Evolutionary conservation across 306 rosid species (phyloP).

Genomic region (Vigna nakashimae): DNA sequence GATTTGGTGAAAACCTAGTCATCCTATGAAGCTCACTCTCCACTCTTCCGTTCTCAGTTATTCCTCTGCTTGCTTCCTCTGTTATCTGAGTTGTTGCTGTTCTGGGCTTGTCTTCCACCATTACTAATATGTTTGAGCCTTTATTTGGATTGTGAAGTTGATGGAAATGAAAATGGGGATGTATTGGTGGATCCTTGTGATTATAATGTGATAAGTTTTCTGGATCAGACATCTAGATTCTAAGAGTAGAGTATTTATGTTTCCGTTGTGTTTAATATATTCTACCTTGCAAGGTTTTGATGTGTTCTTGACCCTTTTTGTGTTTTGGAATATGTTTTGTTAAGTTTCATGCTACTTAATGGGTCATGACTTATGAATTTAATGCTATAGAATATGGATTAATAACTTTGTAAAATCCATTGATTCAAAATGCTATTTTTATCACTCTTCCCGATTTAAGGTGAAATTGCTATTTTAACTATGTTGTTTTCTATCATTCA

Average conservation of each 20-base stretch:
- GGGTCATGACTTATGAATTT: not conserved
- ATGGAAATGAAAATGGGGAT: no score
- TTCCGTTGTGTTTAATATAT: not conserved
- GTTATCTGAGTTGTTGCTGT: no score
- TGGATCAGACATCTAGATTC: not conserved
- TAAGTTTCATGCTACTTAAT: not conserved
- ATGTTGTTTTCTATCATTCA: not conserved
- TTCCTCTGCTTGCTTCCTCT: not conserved
- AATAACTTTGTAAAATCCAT: conserved; percentile 2
- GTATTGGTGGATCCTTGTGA: no score
- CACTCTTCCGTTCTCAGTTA: not conserved
- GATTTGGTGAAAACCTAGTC: not conserved
- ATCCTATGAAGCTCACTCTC: not conserved
- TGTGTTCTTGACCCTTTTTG: not conserved
- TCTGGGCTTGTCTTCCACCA: no score
- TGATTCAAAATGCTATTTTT: not conserved
- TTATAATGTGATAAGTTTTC: not conserved
- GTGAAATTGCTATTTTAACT: not conserved
- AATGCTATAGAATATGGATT: not conserved
- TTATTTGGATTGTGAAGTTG: no score
- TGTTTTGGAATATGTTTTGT: not conserved
- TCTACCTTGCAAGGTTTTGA: not conserved
- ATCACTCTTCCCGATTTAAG: not conserved
- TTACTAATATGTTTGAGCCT: no score
- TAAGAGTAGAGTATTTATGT: not conserved